phyloP scores from a whole-genome alignment of 805 yeast species.

The Komagataella kurtzmanii region DNA sequence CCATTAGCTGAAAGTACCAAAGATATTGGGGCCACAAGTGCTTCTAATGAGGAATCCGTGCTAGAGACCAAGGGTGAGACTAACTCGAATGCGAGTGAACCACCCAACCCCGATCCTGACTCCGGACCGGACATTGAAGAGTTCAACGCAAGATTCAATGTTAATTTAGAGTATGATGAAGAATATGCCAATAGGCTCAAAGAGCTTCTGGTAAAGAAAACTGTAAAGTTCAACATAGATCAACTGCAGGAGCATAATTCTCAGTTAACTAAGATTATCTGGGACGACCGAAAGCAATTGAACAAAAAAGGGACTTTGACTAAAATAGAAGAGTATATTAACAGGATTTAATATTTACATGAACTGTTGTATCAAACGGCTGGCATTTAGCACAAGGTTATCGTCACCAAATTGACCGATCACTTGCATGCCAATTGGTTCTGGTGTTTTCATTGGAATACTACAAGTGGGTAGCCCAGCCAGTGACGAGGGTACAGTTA shows the following conservation, averaged over 20 bases:
- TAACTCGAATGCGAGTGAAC: neutral
- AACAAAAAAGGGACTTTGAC: conserved; percentile 26
- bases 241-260: conserved; percentile 53
- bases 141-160: neutral
- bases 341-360: conserved; percentile 2
- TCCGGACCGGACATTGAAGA: neutral
- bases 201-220: conserved; percentile 18
- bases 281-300: conserved; percentile 46
- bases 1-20: neutral
- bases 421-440: conserved; percentile 59
- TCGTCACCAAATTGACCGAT: conserved; percentile 86
- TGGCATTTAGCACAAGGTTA: conserved; percentile 27
- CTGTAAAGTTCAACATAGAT: conserved; percentile 33
- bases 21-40: neutral
- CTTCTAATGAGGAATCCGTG: neutral
- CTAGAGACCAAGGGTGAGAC: neutral
- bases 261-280: conserved; percentile 53
- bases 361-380: neutral
- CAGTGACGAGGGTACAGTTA: conserved; percentile 82
- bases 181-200: conserved; percentile 10
- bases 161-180: neutral
- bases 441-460: conserved; percentile 37
- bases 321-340: conserved; percentile 15
- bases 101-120: neutral
- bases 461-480: conserved; percentile 85